These are phyloP conservation scores for Phytophthora litchii DNA, from an alignment of 352 stramenopile species.

Conservation along the genomic window DNA sequence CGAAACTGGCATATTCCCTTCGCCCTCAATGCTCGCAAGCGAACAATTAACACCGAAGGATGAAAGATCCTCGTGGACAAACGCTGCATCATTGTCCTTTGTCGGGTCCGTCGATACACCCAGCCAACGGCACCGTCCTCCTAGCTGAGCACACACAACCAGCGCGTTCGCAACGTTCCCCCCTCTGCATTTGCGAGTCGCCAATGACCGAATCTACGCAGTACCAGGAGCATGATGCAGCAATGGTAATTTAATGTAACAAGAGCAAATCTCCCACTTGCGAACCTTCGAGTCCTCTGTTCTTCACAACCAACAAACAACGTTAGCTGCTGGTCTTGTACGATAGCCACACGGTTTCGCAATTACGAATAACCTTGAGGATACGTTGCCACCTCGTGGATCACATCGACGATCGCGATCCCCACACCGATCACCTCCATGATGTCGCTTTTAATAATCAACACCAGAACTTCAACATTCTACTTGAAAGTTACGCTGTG, in stretches of 20 bases:
- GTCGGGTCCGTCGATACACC: constrained; percentile 58
- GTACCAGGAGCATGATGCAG: constrained; percentile 1
- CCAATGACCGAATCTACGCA: constrained; percentile 52
- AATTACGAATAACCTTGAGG: constrained; percentile 44
- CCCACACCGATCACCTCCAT: constrained; percentile 69
- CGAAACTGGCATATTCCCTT: constrained; percentile 61
- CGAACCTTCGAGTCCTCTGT: constrained; percentile 67
- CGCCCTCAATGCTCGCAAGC: constrained; percentile 28
- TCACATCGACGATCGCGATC: constrained; percentile 73
- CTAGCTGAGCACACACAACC: constrained; percentile 64
- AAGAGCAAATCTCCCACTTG: background rate
- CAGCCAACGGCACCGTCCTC: constrained; percentile 50
- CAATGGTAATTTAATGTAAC: background rate
- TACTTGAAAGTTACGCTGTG: too few relatives aligned
- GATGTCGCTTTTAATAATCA: background rate
- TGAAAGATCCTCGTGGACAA: constrained; percentile 46
- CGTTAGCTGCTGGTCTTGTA: background rate
- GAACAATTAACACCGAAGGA: constrained; percentile 49
- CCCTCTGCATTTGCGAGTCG: constrained; percentile 59
- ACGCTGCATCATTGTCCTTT: constrained; percentile 56
- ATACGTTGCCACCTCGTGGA: constrained; percentile 62
- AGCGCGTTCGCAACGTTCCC: constrained; percentile 71
- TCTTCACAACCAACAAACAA: constrained; percentile 1
- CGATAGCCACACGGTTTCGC: background rate
- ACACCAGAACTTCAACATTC: constrained; percentile 29